Evolutionary conservation across 345 rosid species (phyloP).

Genomic region (Kernera saxatilis): DNA sequence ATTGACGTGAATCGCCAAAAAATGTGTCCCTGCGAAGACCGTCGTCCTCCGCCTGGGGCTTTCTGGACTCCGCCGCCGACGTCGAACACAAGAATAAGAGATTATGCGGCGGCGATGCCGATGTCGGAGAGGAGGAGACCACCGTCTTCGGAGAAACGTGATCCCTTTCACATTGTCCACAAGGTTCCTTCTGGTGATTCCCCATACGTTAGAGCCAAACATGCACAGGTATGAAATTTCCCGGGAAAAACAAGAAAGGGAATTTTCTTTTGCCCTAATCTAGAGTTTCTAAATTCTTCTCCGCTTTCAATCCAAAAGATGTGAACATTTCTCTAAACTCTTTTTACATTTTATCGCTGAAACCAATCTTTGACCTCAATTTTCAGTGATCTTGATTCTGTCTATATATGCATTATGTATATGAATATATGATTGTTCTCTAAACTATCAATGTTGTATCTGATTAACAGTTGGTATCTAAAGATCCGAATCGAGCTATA

Average conservation of each 20-base stretch:
- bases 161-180: conserved; percentile 55
- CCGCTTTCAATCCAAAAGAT: neutral
- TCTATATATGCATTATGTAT: too few relatives aligned
- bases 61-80: conserved; percentile 59
- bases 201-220: conserved; percentile 84
- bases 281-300: neutral
- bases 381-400: neutral
- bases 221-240: conserved; percentile 46
- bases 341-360: neutral
- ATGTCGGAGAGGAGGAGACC: conserved; percentile 49
- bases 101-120: conserved; percentile 27
- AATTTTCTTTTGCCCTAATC: neutral
- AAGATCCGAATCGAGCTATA: conserved; percentile 58
- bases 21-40: conserved; percentile 37
- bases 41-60: conserved; percentile 27
- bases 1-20: neutral
- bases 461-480: conserved; percentile 45
- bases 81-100: conserved; percentile 26
- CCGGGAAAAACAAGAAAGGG: neutral
- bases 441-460: too few relatives aligned
- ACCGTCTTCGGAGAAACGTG: conserved; percentile 35
- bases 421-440: too few relatives aligned
- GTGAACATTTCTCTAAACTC: neutral
- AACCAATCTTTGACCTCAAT: neutral
- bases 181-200: conserved; percentile 80